These are phyloP conservation scores for Miscanthus sacchariflorus DNA, from an alignment of 202 grass and related monocot species.

Conservation along the genomic window DNA sequence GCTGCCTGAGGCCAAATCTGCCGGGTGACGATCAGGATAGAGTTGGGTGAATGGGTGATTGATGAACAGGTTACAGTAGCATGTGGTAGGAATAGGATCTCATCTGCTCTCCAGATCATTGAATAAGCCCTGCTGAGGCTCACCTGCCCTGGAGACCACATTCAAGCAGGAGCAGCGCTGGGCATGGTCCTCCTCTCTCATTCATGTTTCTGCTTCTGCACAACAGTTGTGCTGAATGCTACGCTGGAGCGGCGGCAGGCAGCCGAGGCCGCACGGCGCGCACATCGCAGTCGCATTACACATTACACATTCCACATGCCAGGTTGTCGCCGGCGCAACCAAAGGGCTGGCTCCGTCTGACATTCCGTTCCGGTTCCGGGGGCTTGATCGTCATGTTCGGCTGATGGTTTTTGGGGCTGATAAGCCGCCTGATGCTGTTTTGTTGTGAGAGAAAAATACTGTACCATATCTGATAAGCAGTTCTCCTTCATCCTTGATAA, in stretches of 20 bases:
- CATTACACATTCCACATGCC: background rate
- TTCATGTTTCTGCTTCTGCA: background rate
- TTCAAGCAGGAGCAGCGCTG: conserved; percentile 27
- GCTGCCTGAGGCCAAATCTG: background rate
- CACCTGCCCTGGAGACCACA: conserved; percentile 63
- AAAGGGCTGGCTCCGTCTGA: background rate
- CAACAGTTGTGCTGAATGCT: conserved; percentile 30
- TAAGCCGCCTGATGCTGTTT: too few relatives aligned
- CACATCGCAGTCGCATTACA: conserved; percentile 29
- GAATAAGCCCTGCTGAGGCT: conserved; percentile 29
- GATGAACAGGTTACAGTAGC: conserved; percentile 21
- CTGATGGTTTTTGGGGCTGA: too few relatives aligned
- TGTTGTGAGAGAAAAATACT: too few relatives aligned
- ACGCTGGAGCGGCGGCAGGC: conserved; percentile 26
- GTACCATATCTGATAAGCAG: too few relatives aligned
- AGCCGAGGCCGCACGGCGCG: conserved; percentile 25
- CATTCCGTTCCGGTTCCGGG: too few relatives aligned
- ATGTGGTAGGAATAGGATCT: conserved; percentile 52
- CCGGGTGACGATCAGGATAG: background rate
- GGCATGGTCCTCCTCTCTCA: background rate
- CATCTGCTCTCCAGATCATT: background rate
- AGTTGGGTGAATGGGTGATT: background rate
- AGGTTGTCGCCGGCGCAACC: background rate
- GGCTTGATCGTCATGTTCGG: too few relatives aligned
- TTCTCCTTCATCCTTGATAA: too few relatives aligned